Evolutionary conservation across 768 basidiomycete genomes (phyloP), one percentile per base, ranked within the genome.

Genomic region (Hericium rajendrae): DNA sequence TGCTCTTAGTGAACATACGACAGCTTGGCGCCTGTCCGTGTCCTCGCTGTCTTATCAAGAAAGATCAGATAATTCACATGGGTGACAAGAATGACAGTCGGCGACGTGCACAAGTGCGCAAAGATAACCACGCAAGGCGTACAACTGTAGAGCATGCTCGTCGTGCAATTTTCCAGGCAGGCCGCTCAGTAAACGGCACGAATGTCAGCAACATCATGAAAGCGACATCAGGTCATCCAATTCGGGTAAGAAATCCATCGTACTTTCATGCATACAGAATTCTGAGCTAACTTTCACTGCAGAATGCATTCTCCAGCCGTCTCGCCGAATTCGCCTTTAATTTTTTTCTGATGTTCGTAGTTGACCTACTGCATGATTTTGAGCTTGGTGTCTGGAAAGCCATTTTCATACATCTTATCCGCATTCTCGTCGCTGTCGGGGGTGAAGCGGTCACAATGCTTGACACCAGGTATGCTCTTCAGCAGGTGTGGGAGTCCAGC

Each of bases 21-120:
- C 70, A 74, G 53, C 68, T 71, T 13, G 78, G 74, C 0, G 10
- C 60, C 0, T 76, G 69, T 50, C 74, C 72, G 13, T 77, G 76
- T 57, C 74, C 74, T 0, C 61, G 69, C 0, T 78, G 77, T 55
- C 56, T 69, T 0, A 59, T 73, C 24, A 48, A 48, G 8, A 73
- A 71, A 53, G 54, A 59, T 0, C 40, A 67, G 0, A 59, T 78
- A 6, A 58, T 67, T 38, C 51, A 53, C 0, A 49, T 77, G 16
- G 76, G 75, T 0, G 57, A 53, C 22, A 6, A 71, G 75, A 54
- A 55, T 57, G 9, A 51, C 3, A 22, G 2, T 9, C 57, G 56
- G 4, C 48, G 43, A 9, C 12, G 41, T 0, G 13, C 53, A 64
- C 3, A 38, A 54, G 4, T 63, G 66, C 48, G 49, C 13, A n/a